Percentiles rank a stretch among this genome's conserved stretches.
Evolutionary conservation across 805 yeast species (phyloP).

Genomic region (Wickerhamomyces hampshirensis): DNA sequence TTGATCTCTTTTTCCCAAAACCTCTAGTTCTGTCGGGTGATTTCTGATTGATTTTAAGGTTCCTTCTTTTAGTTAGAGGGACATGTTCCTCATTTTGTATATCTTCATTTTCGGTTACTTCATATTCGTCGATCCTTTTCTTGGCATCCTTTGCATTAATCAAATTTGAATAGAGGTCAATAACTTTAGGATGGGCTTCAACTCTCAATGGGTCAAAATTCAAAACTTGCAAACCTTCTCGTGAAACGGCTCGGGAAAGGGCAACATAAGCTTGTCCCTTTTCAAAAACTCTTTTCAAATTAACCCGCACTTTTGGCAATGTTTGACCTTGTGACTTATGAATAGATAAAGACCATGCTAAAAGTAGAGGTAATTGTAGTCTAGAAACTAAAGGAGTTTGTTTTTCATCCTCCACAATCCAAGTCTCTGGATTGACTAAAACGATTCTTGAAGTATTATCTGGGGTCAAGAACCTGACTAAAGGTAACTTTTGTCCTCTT

Average conservation of each 20-base stretch:
- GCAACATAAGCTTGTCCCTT: slow-evolving; percentile 97
- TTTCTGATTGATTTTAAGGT: too few species aligned
- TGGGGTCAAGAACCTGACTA: slow-evolving; percentile 69
- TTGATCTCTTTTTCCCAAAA: too few species aligned
- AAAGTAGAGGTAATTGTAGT: slow-evolving; percentile 75
- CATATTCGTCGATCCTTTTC: slow-evolving; percentile 1
- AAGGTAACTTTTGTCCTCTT: slow-evolving; percentile 52
- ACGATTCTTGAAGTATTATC: slow-evolving; percentile 67
- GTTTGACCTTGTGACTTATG: slow-evolving; percentile 97
- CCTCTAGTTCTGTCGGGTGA: too few species aligned
- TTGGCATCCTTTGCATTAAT: slow-evolving; percentile 23
- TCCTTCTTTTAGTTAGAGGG: background rate
- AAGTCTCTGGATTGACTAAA: slow-evolving; percentile 74
- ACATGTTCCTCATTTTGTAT: background rate
- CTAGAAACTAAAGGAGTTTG: slow-evolving; percentile 67
- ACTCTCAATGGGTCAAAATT: slow-evolving; percentile 66
- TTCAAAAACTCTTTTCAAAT: slow-evolving; percentile 72
- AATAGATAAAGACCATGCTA: slow-evolving; percentile 96
- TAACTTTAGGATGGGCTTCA: slow-evolving; percentile 65
- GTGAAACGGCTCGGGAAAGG: slow-evolving; percentile 78
- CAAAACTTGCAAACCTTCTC: slow-evolving; percentile 77
- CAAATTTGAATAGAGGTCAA: slow-evolving; percentile 57
- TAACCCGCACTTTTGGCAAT: slow-evolving; percentile 68
- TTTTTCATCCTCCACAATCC: slow-evolving; percentile 73
- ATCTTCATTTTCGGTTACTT: background rate